These are phyloP conservation scores for Eucalyptus victrix DNA, from an alignment of 345 rosid species.

Conservation along the genomic window DNA sequence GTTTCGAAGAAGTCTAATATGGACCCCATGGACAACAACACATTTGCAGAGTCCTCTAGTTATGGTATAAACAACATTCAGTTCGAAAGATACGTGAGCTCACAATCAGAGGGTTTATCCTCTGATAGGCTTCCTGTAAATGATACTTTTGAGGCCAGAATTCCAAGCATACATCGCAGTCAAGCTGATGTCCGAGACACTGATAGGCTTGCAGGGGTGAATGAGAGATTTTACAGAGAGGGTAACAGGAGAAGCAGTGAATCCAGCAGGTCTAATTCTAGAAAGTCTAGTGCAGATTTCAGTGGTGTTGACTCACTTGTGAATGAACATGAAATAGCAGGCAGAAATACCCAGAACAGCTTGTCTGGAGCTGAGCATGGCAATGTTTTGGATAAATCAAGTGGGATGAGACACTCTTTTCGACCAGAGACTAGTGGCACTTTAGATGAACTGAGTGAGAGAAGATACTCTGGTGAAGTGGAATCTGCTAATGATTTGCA, in stretches of 20 bases:
- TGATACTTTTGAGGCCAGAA: background rate
- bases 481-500: background rate
- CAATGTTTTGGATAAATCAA: background rate
- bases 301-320: background rate
- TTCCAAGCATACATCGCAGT: slow-evolving; percentile 1
- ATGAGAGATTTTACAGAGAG: slow-evolving; percentile 6
- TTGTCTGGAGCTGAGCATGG: background rate
- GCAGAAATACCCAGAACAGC: slow-evolving; percentile 24
- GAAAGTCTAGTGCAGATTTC: slow-evolving; percentile 13
- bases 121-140: slow-evolving; percentile 4
- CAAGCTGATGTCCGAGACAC: slow-evolving; percentile 3
- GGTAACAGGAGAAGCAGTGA: slow-evolving; percentile 2
- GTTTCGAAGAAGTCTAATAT: background rate
- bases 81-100: background rate
- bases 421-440: slow-evolving; percentile 7
- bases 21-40: background rate
- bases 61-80: background rate
- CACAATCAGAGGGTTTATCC: background rate
- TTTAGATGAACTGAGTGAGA: slow-evolving; percentile 11
- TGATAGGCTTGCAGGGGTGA: slow-evolving; percentile 1
- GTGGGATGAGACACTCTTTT: slow-evolving; percentile 4
- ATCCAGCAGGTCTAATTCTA: slow-evolving; percentile 6
- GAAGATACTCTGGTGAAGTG: slow-evolving; percentile 22
- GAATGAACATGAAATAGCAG: slow-evolving; percentile 2
- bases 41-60: background rate